Percentiles rank a stretch among this genome's conserved stretches.
Conservation (phyloP, 192 early-diverging fungal species). For the Rhizophagus clarus region DNA sequence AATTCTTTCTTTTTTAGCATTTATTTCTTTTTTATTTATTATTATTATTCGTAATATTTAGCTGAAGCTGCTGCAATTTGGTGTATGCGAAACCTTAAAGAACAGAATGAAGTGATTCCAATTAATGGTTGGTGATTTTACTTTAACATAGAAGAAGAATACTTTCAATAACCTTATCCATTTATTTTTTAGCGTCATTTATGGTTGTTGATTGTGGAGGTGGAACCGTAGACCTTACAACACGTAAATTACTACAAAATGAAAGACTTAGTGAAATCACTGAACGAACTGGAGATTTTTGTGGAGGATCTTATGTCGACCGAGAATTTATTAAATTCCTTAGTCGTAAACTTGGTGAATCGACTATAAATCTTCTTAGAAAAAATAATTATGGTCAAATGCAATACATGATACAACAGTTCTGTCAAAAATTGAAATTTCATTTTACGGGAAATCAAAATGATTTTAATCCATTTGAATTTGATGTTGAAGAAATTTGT, state of each 20-base stretch:
- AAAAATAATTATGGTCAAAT: conserved; percentile 18
- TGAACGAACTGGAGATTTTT: conserved; percentile 46
- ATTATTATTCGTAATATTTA: background rate
- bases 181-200: conserved; percentile 21
- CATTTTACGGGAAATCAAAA: background rate
- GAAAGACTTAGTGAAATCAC: conserved; percentile 45
- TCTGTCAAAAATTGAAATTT: background rate
- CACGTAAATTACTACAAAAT: background rate
- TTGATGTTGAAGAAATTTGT: conserved; percentile 16
- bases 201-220: conserved; percentile 46
- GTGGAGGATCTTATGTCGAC: conserved; percentile 52
- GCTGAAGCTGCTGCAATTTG: conserved; percentile 16
- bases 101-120: background rate
- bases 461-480: background rate
- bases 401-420: conserved; percentile 8
- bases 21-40: too few species aligned
- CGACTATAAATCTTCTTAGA: background rate
- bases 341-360: background rate
- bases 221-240: conserved; percentile 43
- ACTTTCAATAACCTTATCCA: background rate
- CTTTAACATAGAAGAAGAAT: background rate
- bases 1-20: too few species aligned
- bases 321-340: conserved; percentile 22
- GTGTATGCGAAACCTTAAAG: background rate
- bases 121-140: background rate